A percentile compares a stretch with the other conserved stretches of the same genome.
These are phyloP conservation scores for Gelatoporia subvermispora DNA, from an alignment of 768 basidiomycete genomes.

Conservation along the genomic window DNA sequence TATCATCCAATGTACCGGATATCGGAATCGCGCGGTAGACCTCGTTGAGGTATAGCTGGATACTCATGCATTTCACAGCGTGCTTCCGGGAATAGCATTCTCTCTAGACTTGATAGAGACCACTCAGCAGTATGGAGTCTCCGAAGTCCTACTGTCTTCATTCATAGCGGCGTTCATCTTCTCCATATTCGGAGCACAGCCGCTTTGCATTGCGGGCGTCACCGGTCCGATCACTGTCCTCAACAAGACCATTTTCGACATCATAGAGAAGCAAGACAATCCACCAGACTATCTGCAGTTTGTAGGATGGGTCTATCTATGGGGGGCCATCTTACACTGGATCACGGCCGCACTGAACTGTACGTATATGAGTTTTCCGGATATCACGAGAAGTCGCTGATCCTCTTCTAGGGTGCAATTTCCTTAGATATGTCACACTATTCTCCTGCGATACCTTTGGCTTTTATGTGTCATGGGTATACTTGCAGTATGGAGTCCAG, in stretches of 20 bases:
- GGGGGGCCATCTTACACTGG: slow-evolving; percentile 86
- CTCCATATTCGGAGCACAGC: slow-evolving; percentile 84
- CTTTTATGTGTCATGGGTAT: slow-evolving; percentile 89
- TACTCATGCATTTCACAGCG: slow-evolving; percentile 33
- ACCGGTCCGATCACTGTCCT: slow-evolving; percentile 92
- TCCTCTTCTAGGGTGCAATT: slow-evolving; percentile 62
- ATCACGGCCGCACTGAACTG: slow-evolving; percentile 76
- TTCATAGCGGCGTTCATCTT: slow-evolving; percentile 91
- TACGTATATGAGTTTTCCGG: slow-evolving; percentile 24
- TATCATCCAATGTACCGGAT: slow-evolving; percentile 3
- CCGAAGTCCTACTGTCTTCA: slow-evolving; percentile 77
- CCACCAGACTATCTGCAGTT: slow-evolving; percentile 79
- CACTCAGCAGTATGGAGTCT: slow-evolving; percentile 82
- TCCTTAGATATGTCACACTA: slow-evolving; percentile 80
- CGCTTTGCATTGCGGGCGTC: slow-evolving; percentile 87
- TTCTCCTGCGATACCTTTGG: slow-evolving; percentile 93
- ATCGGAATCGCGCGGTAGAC: too few species aligned
- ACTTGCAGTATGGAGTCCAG: slow-evolving; percentile 86
- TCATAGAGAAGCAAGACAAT: slow-evolving; percentile 50
- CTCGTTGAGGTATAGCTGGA: background rate
- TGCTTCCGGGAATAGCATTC: slow-evolving; percentile 90
- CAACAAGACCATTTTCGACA: slow-evolving; percentile 85
- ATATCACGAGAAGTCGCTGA: slow-evolving; percentile 3
- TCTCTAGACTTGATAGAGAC: slow-evolving; percentile 90
- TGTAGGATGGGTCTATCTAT: slow-evolving; percentile 89